Percentiles rank a stretch among this genome's conserved stretches.
These are phyloP conservation scores for Silene latifolia DNA, from an alignment of 148 eudicot species.

Conservation along the genomic window DNA sequence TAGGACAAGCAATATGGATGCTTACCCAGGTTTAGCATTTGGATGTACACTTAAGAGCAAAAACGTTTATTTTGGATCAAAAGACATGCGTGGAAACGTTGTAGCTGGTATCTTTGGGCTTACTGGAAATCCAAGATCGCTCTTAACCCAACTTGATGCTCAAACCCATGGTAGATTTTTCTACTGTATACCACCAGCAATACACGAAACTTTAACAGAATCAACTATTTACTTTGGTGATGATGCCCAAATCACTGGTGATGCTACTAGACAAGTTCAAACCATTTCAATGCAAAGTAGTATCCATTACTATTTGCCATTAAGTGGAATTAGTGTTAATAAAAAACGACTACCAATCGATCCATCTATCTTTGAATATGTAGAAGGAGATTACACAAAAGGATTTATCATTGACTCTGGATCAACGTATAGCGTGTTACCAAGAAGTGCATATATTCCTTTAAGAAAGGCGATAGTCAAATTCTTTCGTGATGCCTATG, in stretches of 20 bases:
- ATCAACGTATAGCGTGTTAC: background rate
- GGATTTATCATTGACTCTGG: conserved; percentile 14
- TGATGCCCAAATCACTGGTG: conserved; percentile 11
- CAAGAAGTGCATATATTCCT: background rate
- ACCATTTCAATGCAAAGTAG: background rate
- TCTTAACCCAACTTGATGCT: conserved; percentile 11
- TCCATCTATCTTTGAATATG: conserved; percentile 1
- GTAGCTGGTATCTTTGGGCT: conserved; percentile 9
- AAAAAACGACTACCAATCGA: background rate
- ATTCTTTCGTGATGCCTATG: background rate
- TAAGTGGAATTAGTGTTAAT: conserved; percentile 1
- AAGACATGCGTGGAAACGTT: background rate
- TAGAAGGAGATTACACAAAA: background rate
- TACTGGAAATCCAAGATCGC: background rate
- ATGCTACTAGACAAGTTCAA: background rate
- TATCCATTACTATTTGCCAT: background rate
- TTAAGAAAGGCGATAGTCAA: background rate
- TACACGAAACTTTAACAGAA: too few relatives aligned
- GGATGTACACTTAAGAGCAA: conserved; percentile 9
- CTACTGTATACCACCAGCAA: conserved; percentile 5
- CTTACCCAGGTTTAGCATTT: background rate
- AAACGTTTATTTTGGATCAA: background rate
- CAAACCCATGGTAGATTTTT: conserved; percentile 12
- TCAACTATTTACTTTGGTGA: background rate
- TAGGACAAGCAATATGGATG: background rate